Conservation (phyloP, 169 alveolate species). For the Perkinsus chesapeaki region DNA sequence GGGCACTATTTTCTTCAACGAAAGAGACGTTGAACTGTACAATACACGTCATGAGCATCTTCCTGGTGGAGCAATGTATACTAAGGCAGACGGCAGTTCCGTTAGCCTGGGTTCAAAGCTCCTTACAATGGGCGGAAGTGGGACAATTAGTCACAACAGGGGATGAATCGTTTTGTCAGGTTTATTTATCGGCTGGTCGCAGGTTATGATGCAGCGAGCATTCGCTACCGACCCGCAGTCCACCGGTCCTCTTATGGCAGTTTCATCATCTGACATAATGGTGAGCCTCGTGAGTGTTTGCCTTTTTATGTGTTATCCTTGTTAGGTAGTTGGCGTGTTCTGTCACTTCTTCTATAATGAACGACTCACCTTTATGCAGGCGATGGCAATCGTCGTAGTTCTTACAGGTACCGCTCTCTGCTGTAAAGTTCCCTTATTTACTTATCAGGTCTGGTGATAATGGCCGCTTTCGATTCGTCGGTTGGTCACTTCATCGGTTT, state of each 20-base stretch:
- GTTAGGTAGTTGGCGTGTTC: neutral
- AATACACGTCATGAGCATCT: neutral
- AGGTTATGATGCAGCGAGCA: neutral
- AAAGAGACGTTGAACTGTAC: neutral
- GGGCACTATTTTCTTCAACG: neutral
- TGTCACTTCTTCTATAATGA: neutral
- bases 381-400: neutral
- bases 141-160: neutral
- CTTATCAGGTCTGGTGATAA: neutral
- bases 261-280: neutral
- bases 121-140: neutral
- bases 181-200: slow-evolving; percentile 1
- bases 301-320: neutral
- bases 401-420: neutral
- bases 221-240: neutral
- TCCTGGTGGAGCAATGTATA: neutral
- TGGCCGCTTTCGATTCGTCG: neutral
- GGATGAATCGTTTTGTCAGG: neutral
- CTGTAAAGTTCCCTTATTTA: neutral
- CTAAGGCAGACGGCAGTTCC: neutral
- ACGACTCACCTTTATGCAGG: neutral
- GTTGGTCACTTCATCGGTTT: neutral
- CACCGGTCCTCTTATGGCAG: neutral
- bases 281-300: neutral
- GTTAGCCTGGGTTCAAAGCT: neutral